Evolutionary conservation across 768 basidiomycete genomes (phyloP).

Genomic region (Cystobasidium tubakii): DNA sequence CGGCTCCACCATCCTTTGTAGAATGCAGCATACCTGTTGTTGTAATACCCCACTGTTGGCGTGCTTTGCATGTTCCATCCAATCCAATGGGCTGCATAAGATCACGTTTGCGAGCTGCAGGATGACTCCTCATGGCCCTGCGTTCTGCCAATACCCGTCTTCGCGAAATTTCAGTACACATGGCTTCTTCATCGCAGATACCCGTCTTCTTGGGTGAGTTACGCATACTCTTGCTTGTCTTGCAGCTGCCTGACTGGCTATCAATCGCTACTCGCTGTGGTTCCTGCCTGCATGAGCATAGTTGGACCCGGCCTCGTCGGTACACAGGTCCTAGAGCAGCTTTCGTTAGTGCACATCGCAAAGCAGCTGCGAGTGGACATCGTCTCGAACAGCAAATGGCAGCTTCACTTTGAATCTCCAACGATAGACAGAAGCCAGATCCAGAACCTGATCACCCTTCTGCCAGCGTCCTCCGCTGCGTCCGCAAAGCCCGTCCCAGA

Average conservation of each 20-base stretch:
- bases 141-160: conserved; percentile 16
- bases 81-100: background rate
- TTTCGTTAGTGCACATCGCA: conserved; percentile 60
- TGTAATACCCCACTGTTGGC: no score
- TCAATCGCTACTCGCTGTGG: conserved; percentile 26
- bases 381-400: conserved; percentile 51
- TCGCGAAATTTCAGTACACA: background rate
- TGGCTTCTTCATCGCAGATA: conserved; percentile 9
- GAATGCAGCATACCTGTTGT: no score
- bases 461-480: conserved; percentile 44
- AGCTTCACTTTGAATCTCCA: conserved; percentile 45
- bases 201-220: conserved; percentile 9
- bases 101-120: background rate
- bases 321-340: conserved; percentile 73
- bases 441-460: conserved; percentile 43
- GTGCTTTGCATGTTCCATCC: no score
- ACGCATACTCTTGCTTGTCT: background rate
- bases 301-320: conserved; percentile 93
- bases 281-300: conserved; percentile 61
- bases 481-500: conserved; percentile 46
- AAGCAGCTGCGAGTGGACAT: conserved; percentile 48
- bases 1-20: no score
- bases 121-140: background rate
- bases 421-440: conserved; percentile 41
- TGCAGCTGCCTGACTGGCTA: no score